Evolutionary conservation across 1,139 yeast genomes (phyloP), one percentile per base, ranked within the genome.

Genomic region (Yamadazyma mexicana): DNA sequence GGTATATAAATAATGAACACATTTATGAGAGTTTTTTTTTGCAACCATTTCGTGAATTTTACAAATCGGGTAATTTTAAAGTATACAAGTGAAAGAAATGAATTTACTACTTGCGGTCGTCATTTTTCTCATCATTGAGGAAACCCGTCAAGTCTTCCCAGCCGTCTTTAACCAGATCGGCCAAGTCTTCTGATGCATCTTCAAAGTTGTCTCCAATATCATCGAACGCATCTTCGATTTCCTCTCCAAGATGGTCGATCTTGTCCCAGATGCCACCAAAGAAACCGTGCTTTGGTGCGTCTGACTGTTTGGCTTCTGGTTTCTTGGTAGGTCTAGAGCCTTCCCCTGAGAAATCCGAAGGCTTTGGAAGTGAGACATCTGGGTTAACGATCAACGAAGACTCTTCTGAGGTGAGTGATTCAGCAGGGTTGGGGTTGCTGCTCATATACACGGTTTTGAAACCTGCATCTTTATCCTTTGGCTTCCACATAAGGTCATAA

Each of bases 401-500:
- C 40, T 66, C 73, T 18, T 59, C 62, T 4, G 53, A 47, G 2
- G 44, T 34, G 48, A 68, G 45, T 1, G 70, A 61, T 33, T 35
- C 17, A 7, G 31, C 18, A n/a, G 43, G 43, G 17, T 42, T 34
- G 4, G 43, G 32, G 12, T 44, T 43, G 3, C 33, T 22, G 33
- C 46, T 48, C 18, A 30, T 17, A 33, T 40, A 40, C 9, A 41
- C 31, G 2, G 48, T 39, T 23, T 40, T 40, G 29, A 41, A 9
- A 2, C 45, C 47, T 2, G 39, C 36, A 1, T 23, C 26, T 23
- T 40, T 38, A 11, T 38, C 31, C 33, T 46, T 40, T 4, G 50
- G 49, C 46, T 69, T 61, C 67, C 66, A 78, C 25, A 77, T 49
- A 20, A 56, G 39, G 51, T 81, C 85, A 52, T 79, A 80, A 0